phyloP scores from a whole-genome alignment of 139 green algal genomes.

The Ostreobium quekettii region DNA sequence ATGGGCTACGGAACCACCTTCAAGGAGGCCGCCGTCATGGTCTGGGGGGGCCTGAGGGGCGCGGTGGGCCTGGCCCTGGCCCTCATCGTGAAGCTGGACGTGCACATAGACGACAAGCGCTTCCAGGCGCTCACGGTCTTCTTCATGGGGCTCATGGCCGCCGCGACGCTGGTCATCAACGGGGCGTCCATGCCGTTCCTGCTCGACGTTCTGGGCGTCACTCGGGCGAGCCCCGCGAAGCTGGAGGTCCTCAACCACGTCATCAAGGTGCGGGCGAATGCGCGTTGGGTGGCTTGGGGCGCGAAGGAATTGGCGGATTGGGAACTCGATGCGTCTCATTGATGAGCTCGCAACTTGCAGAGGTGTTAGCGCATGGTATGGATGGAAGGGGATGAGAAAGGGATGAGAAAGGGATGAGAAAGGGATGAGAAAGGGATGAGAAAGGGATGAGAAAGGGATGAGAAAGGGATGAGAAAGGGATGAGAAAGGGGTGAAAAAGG shows the following conservation, averaged over 20 bases:
- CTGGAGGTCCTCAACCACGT: constrained; percentile 26
- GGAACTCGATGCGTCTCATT: no score
- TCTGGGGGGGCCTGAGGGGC: constrained; percentile 50
- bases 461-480: no score
- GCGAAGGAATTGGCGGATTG: no score
- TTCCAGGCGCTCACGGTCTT: constrained; percentile 38
- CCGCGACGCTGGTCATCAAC: constrained; percentile 30
- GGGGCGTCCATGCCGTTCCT: constrained; percentile 26
- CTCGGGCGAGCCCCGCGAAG: constrained; percentile 22
- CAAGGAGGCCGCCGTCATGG: constrained; percentile 36
- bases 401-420: no score
- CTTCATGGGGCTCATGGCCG: constrained; percentile 32
- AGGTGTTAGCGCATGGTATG: no score
- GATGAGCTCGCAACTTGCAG: no score
- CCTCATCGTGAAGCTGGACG: constrained; percentile 43
- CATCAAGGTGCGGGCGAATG: constrained; percentile 6
- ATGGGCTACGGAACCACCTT: constrained; percentile 41
- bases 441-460: no score
- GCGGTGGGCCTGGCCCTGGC: constrained; percentile 53
- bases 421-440: no score
- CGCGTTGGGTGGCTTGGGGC: no score
- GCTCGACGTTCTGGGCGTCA: constrained; percentile 23
- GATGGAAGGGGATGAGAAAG: no score
- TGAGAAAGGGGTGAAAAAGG: no score
- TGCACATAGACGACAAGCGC: constrained; percentile 20